Evolutionary conservation across 805 yeast genomes (phyloP), one percentile per base, ranked within the genome.

Genomic region (Lipomyces sp.): DNA sequence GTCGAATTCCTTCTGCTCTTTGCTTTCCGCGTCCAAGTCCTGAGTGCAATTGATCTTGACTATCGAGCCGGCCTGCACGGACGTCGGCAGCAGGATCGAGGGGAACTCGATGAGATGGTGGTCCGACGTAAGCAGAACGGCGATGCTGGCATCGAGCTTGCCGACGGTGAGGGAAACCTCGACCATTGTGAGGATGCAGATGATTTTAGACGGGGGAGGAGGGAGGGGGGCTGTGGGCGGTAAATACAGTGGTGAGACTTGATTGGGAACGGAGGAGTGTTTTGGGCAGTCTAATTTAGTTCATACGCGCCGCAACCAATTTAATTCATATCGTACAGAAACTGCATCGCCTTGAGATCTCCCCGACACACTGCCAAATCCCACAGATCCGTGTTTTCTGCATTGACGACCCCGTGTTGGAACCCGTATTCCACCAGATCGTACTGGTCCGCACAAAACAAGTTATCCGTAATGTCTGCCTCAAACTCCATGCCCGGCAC

Each of bases 21-120:
- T 69, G 34, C 66, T 60, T 64, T 91, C 96, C 33, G 82, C 78
- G 39, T 75, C 79, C 2, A 74, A 62, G 63, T 90, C 95, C 56
- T 86, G 83, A 45, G 84, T 89, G 66, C 96, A 90, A 51, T 75
- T 79, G 67, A 93, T 83, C 61, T 84, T 84, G 44, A 93, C 87
- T 46, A 93, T 84, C 11, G 96, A 86, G 2, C 98, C 98, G 1
- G 98, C 95, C 58, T 79, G 77, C 32, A 90, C 93, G 35, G 91
- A 90, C 60, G 83, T 85, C 7, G 98, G 98, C 40, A 93, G 73
- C 47, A 93, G 73, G 50, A 91, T 81, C 2, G 98, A 88, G n/a
- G 98, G 98, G 63, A 91, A 93, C 64, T 93, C 98, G 58, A 93
- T 90, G 55, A 91, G 75, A 65, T 90, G 96, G 68, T 91, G 98